Base-by-base conservation (phyloP, 148 eudicot genomes). In the Rhododendron molle region DNA sequence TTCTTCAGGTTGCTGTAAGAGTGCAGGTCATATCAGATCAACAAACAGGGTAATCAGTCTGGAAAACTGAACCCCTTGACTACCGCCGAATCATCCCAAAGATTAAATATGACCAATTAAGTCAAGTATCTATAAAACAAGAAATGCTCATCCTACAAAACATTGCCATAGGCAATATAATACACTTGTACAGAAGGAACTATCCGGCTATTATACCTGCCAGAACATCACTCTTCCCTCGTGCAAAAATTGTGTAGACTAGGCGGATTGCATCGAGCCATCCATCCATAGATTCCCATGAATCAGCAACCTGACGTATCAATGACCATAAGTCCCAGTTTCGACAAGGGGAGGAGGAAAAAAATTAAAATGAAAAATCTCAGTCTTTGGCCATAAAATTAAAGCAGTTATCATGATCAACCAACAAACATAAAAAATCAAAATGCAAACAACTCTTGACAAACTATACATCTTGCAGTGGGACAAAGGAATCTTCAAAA, bases 251-350 rank as follows among this genome's bases (percentile, higher is more conserved):
- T 52, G 99, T 97, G 93, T 97, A 97, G 78, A 94, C 98, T 84
- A 97, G 86, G 82, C 99, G 98, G 78, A 97, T 91, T 52, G 99
- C 98, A 89, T 97, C 99, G 56, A 97, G 89, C 98, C 99, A 97
- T 62, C 94, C 96, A 83, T 94, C 96, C 90, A 94, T 88, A 74
- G 91, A 92, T 83, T 95, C 98, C 98, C 98, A 97, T 38, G 98
- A 91, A 87, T 97, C 99, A 43, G 98, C 98, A 88, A 97, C 91
- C 98, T 97, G 91, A 80, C 21, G 23, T 14, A 81, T 23, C 50
- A 76, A 58, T 28, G 14, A 72, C 50, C 15, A n/a, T 34, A 52
- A 23, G 36, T 26, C 30, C 15, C 47, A 20, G 18, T 52, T 30
- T 49, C 36, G 7, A 13, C n/a, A 85, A 80, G 9, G 47, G 10